Evolutionary conservation across 1,284 basidiomycete species (phyloP).

Genomic region (Cutaneotrichosporon dermatis): DNA sequence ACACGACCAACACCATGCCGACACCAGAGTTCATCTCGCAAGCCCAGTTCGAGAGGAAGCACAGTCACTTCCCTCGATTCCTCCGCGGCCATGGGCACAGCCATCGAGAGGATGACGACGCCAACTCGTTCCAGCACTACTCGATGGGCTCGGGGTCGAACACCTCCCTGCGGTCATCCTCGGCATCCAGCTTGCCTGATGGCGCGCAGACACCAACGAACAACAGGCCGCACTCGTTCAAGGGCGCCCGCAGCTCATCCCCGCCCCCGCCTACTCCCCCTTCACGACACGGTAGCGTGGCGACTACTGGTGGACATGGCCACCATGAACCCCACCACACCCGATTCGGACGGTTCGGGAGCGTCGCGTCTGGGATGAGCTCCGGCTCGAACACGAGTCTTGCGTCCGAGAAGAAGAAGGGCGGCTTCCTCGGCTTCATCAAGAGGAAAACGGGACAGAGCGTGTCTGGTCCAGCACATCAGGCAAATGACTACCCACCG

Average conservation of each 20-base stretch:
- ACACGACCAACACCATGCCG: no score
- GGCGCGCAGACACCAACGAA: conserved; percentile 8
- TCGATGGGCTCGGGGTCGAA: neutral
- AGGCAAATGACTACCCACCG: neutral
- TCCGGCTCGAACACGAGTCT: conserved; percentile 6
- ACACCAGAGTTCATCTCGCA: neutral
- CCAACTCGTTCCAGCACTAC: neutral
- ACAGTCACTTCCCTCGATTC: conserved; percentile 5
- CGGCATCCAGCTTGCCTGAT: conserved; percentile 8
- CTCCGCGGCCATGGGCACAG: neutral
- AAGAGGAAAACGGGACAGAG: conserved; percentile 8
- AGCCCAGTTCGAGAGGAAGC: neutral
- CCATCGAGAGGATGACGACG: conserved; percentile 1
- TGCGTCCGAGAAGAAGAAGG: conserved; percentile 36
- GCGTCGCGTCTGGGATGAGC: conserved; percentile 17
- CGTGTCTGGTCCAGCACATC: neutral
- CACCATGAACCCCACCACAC: neutral
- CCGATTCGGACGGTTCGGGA: conserved; percentile 20
- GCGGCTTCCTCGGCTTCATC: conserved; percentile 27
- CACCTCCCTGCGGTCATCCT: conserved; percentile 8
- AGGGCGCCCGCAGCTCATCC: neutral
- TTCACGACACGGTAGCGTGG: neutral
- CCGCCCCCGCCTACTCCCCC: neutral
- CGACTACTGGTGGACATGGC: neutral
- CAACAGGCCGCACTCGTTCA: neutral